These are phyloP conservation scores for Ziziphus jujuba DNA, from an alignment of 306 rosid genomes.

Conservation along the genomic window DNA sequence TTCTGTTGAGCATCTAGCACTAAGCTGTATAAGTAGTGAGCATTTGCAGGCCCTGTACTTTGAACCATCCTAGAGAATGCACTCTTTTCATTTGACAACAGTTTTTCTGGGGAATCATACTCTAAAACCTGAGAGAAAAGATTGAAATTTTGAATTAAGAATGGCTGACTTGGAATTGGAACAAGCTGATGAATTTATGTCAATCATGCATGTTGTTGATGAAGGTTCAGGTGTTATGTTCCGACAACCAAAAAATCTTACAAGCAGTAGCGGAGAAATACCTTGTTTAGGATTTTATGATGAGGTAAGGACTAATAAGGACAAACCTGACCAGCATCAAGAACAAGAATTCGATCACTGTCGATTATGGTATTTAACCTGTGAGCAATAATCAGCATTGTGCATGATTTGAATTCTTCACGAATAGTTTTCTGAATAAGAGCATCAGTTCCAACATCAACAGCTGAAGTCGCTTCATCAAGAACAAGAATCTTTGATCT, in stretches of 20 bases:
- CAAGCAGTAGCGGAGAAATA: too few species aligned
- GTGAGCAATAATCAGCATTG: conserved; percentile 89
- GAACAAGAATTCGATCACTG: conserved; percentile 65
- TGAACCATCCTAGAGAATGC: conserved; percentile 79
- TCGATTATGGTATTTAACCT: conserved; percentile 85
- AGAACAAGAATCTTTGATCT: conserved; percentile 86
- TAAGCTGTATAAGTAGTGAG: conserved; percentile 58
- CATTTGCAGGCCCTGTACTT: conserved; percentile 86
- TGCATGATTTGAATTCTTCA: conserved; percentile 77
- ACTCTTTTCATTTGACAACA: conserved; percentile 53
- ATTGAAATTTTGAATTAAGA: background rate
- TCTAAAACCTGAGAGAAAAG: conserved; percentile 57
- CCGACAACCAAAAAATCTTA: background rate
- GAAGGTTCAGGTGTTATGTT: background rate
- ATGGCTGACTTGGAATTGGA: background rate
- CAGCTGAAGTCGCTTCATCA: conserved; percentile 97
- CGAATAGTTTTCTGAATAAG: conserved; percentile 87
- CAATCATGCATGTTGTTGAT: background rate
- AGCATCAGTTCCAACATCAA: conserved; percentile 86
- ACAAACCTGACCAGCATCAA: conserved; percentile 74
- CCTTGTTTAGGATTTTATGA: too few species aligned
- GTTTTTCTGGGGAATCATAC: conserved; percentile 56
- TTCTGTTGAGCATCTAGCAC: conserved; percentile 39
- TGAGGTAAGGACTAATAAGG: conserved; percentile 1
- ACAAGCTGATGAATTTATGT: background rate